Evolutionary conservation across 2,329 filamentous ascomycete species (phyloP), one percentile per base, ranked within the genome.

Genomic region (Xylogone sp.): DNA sequence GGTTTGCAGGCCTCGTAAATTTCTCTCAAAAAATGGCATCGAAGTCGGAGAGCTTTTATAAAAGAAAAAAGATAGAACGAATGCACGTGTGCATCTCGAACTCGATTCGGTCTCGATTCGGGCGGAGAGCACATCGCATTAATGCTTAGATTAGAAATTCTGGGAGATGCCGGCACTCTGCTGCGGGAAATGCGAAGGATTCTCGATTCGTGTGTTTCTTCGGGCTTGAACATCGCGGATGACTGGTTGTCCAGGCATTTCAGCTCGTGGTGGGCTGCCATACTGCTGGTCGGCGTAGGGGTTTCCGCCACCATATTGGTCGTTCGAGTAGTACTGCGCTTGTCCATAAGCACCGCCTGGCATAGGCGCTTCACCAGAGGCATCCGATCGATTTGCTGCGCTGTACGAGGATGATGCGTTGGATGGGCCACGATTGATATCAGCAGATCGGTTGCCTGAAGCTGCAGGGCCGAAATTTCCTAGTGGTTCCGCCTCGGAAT

Each of bases 321-420:
- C 78, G 61, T 83, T 82, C 3, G 58, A 58, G 63, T 83, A 82
- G 49, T 69, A 70, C 45, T 73, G 69, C 34, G 70, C 71, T 34
- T 70, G 71, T 42, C 74, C 73, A 60, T 80, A 81, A 42, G 73
- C 76, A 19, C 62, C 64, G 45, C 62, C 59, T 12, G 59, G 52
- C 50, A 73, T 69, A 48, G 67, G 68, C 24, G 69, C 72, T 20
- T 85, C 83, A 12, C 68, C 77, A 9, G 83, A 87, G 9, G 78
- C 81, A 52, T 87, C 84, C 0, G 93, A 97, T 53, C 82, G 83
- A 43, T 83, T 85, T 7, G 84, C 88, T 12, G 86, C 87, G 57
- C 92, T 97, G 73, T 97, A 99, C 1, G 90, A 92, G 0, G 94
- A 97, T 0, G 94, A 99, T 5, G 94, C 94, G 65, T 97, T 97